Conservation (phyloP, 495 filamentous ascomycete species). For the Penicillium roqueforti region DNA sequence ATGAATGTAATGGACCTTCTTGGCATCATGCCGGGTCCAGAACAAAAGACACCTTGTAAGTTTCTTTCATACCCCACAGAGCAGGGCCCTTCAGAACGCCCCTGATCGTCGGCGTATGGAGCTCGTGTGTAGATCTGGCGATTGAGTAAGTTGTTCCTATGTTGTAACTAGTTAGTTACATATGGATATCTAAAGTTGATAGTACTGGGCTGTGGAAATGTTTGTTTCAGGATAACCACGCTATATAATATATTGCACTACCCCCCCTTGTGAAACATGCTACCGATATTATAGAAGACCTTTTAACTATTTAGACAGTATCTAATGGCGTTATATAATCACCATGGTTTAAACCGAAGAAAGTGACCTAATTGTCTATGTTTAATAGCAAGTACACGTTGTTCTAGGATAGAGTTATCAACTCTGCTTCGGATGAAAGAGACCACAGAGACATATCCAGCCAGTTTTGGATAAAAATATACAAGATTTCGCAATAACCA, state of each 20-base stretch:
- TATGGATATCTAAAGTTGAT: background rate
- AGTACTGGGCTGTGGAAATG: background rate
- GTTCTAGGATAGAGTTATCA: no score
- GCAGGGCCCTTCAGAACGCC: no score
- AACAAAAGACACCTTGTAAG: no score
- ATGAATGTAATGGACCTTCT: background rate
- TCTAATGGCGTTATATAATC: no score
- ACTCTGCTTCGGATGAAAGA: no score
- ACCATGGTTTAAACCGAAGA: background rate
- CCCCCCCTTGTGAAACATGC: background rate
- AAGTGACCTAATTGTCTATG: background rate
- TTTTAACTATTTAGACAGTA: no score
- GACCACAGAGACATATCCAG: no score
- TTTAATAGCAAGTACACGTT: background rate
- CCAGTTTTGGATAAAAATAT: no score
- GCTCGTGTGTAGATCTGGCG: background rate
- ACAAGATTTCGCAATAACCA: no score
- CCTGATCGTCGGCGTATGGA: conserved; percentile 2
- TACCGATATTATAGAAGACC: background rate
- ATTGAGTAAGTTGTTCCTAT: background rate
- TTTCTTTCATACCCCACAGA: no score
- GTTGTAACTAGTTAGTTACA: no score
- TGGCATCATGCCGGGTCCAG: background rate
- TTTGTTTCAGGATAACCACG: background rate
- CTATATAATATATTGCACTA: no score